phyloP scores from a whole-genome alignment of 2,329 filamentous ascomycete genomes.

The Drechslerella stenobrocha region DNA sequence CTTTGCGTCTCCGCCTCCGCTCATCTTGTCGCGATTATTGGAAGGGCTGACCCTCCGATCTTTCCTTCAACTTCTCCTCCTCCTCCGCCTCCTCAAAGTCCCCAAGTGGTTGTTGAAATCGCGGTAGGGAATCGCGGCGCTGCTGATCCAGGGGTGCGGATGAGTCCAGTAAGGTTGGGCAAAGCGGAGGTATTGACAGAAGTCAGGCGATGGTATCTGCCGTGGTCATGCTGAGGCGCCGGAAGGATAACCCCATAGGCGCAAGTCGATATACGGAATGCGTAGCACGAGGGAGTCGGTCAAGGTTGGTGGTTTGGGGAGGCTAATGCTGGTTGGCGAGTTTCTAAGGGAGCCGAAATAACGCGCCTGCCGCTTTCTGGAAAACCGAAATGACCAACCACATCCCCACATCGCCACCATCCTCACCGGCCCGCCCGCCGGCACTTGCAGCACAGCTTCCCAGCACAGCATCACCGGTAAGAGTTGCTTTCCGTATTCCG shows the following conservation, averaged over 20 bases:
- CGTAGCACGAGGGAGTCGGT: conserved; percentile 1
- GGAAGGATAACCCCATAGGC: neutral
- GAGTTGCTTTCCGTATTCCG: neutral
- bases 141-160: conserved; percentile 17
- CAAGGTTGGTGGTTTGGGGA: neutral
- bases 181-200: conserved; percentile 4
- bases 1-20: conserved; percentile 88
- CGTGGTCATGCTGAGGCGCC: conserved; percentile 17
- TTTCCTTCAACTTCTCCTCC: neutral
- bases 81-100: conserved; percentile 5
- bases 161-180: conserved; percentile 7
- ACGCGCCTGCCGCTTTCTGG: conserved; percentile 29
- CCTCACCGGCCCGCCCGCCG: conserved; percentile 6
- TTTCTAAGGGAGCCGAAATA: conserved; percentile 28
- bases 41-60: neutral
- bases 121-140: neutral
- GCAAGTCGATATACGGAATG: conserved; percentile 25
- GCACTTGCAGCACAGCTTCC: neutral
- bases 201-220: conserved; percentile 13
- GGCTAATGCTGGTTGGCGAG: conserved; percentile 7
- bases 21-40: conserved; percentile 18
- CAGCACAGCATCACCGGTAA: conserved; percentile 1
- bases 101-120: neutral
- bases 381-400: conserved; percentile 3
- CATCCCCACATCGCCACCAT: conserved; percentile 36